A percentile compares a stretch with the other conserved stretches of the same genome.
phyloP scores from a whole-genome alignment of 352 stramenopile genomes.

The Globisporangium ultimum region DNA sequence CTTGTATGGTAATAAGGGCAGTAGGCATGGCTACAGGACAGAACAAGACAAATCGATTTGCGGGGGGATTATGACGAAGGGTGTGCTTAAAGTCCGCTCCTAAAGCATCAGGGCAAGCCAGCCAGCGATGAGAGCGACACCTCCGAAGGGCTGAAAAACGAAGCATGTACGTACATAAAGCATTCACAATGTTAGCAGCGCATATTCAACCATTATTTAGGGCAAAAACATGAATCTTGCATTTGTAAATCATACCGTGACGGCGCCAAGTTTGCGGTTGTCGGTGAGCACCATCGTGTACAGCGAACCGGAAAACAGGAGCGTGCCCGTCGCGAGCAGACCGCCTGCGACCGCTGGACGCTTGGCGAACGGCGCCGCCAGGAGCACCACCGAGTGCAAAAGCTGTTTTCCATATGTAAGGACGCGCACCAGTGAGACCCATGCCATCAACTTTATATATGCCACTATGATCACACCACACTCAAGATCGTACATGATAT shows the following conservation, averaged over 20 bases:
- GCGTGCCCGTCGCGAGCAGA: slow-evolving; percentile 53
- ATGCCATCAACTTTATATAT: not conserved
- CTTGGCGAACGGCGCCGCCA: slow-evolving; percentile 60
- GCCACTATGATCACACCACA: not conserved
- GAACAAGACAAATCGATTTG: slow-evolving; percentile 2
- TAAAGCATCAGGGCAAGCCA: slow-evolving; percentile 74
- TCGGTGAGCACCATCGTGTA: slow-evolving; percentile 78
- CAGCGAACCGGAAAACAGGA: slow-evolving; percentile 79
- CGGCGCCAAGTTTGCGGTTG: slow-evolving; percentile 64
- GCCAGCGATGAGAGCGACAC: slow-evolving; percentile 60
- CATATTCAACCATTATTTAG: not conserved
- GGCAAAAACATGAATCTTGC: too few species aligned
- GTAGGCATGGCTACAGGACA: not conserved
- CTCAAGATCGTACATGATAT: slow-evolving; percentile 53
- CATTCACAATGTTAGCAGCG: not conserved
- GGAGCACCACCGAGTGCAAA: slow-evolving; percentile 69
- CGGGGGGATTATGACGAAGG: not conserved
- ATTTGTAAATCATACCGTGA: slow-evolving; percentile 48
- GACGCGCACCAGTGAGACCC: slow-evolving; percentile 1
- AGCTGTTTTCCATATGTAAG: slow-evolving; percentile 24
- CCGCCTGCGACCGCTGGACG: slow-evolving; percentile 54
- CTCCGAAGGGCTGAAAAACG: slow-evolving; percentile 50
- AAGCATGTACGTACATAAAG: not conserved
- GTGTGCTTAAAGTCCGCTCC: not conserved
- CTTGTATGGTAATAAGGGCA: too few species aligned